Percentiles rank a stretch among this genome's conserved stretches.
Conservation (phyloP, 2,329 filamentous ascomycete genomes). For the Fusarium nanum region DNA sequence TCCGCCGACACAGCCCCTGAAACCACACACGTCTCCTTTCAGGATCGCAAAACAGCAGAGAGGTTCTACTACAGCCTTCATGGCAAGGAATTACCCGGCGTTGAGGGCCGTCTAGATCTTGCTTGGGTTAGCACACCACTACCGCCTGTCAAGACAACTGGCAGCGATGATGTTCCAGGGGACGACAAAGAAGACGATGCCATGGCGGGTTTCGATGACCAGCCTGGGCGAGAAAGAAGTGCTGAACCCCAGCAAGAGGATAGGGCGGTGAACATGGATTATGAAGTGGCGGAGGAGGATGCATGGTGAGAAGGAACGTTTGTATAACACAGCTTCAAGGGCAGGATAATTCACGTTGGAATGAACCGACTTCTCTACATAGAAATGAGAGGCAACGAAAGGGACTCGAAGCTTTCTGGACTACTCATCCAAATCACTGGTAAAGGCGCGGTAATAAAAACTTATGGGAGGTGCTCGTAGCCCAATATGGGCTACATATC, state of each 20-base stretch:
- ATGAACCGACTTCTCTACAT: background rate
- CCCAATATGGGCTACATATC: conserved; percentile 34
- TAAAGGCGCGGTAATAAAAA: background rate
- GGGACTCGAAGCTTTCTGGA: background rate
- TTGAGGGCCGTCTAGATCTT: conserved; percentile 72
- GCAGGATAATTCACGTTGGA: background rate
- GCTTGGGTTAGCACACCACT: conserved; percentile 65
- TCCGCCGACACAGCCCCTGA: conserved; percentile 63
- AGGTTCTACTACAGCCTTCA: conserved; percentile 71
- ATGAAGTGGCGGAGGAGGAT: conserved; percentile 65
- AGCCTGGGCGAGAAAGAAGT: conserved; percentile 20
- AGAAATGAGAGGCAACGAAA: background rate
- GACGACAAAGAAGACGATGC: conserved; percentile 47
- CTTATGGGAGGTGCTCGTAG: conserved; percentile 18
- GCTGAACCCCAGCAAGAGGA: conserved; percentile 44
- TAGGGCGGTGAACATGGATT: conserved; percentile 61
- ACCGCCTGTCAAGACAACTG: conserved; percentile 37
- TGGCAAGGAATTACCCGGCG: conserved; percentile 68
- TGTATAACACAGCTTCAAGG: background rate
- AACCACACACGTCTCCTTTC: conserved; percentile 69
- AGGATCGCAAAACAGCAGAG: conserved; percentile 77
- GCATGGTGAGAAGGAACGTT: conserved; percentile 53
- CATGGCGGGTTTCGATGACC: conserved; percentile 44
- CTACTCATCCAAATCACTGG: conserved; percentile 7
- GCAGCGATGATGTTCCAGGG: conserved; percentile 15